Evolutionary conservation across 2,329 filamentous ascomycete species (phyloP).

Genomic region (Acrocalymma vagum): DNA sequence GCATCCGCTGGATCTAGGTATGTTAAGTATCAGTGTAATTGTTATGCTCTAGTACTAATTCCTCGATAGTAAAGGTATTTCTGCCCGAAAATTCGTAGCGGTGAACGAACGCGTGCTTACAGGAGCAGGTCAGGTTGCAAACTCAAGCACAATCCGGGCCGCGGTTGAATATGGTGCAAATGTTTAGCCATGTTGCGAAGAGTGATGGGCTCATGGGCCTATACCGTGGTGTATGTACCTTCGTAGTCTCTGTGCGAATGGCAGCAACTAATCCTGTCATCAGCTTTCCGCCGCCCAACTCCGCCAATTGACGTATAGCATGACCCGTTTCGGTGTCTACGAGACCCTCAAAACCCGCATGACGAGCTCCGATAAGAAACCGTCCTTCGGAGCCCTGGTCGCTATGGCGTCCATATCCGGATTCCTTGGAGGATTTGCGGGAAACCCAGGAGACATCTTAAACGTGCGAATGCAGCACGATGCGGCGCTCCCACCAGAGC

Average conservation of each 20-base stretch:
- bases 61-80: constrained; percentile 54
- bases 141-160: constrained; percentile 76
- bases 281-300: constrained; percentile 88
- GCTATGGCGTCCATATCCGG: constrained; percentile 85
- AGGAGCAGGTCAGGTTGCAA: constrained; percentile 79
- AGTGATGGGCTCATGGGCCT: constrained; percentile 80
- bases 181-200: constrained; percentile 81
- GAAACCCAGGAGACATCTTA: constrained; percentile 94
- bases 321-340: constrained; percentile 95
- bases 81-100: not conserved
- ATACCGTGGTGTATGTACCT: constrained; percentile 75
- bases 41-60: constrained; percentile 36
- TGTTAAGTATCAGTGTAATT: constrained; percentile 39
- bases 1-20: constrained; percentile 91
- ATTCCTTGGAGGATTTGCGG: constrained; percentile 86
- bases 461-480: constrained; percentile 99
- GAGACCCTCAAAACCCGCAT: constrained; percentile 85
- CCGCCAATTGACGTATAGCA: constrained; percentile 92
- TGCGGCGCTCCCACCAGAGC: constrained; percentile 73
- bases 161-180: constrained; percentile 80
- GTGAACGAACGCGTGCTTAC: constrained; percentile 24
- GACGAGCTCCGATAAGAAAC: constrained; percentile 60
- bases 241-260: not conserved
- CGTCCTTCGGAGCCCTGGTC: constrained; percentile 79
- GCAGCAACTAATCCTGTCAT: constrained; percentile 2